Percentiles rank a stretch among this genome's conserved stretches.
These are phyloP conservation scores for Lactuca sativa DNA, from an alignment of 129 eudicot species.

Conservation along the genomic window DNA sequence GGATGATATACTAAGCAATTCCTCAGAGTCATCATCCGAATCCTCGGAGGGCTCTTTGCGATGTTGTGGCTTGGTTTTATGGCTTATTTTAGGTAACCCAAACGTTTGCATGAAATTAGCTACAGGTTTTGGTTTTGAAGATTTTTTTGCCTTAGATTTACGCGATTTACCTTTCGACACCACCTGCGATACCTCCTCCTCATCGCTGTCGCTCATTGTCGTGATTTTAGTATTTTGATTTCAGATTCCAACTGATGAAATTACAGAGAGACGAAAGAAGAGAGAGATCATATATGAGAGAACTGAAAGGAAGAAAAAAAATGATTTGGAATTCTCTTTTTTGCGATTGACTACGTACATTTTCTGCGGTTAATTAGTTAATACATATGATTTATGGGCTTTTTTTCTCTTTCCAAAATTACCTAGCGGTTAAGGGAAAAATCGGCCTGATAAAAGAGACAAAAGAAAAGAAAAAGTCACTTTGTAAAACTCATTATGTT, in stretches of 20 bases:
- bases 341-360: no score
- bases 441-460: no score
- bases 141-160: conserved; percentile 34
- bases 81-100: conserved; percentile 22
- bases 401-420: no score
- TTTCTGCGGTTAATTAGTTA: no score
- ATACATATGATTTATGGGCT: no score
- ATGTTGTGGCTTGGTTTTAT: conserved; percentile 12
- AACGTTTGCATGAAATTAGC: conserved; percentile 73
- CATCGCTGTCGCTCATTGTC: conserved; percentile 66
- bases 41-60: conserved; percentile 22
- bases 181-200: conserved; percentile 73
- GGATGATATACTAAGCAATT: conserved; percentile 91
- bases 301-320: no score
- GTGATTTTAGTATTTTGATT: conserved; percentile 1
- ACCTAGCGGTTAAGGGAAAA: no score
- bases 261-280: no score
- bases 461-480: no score
- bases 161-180: conserved; percentile 63
- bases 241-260: background rate
- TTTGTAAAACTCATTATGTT: no score
- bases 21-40: conserved; percentile 59
- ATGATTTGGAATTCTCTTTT: no score
- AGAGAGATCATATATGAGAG: no score
- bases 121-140: conserved; percentile 55